Evolutionary conservation across 805 yeast genomes (phyloP), one percentile per base, ranked within the genome.

Genomic region (Myxozyma lipomycoides): DNA sequence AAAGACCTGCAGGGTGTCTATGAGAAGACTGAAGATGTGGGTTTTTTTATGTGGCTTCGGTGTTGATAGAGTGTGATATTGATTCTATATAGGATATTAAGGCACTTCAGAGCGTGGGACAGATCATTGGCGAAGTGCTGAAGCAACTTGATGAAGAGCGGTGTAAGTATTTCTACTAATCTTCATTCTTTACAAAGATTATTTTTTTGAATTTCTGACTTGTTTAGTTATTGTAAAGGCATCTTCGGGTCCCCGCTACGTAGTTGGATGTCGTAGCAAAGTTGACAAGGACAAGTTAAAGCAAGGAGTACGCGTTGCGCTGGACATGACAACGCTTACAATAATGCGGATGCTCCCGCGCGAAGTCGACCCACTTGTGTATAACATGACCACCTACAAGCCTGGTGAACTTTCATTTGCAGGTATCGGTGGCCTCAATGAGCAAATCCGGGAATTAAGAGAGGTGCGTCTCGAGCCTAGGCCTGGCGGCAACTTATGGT

Each of bases 311-410:
- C 81, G 98, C 67, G 98, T 93, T 41, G 93, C 98, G 15, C 75
- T 93, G 62, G 98, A 93, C 71, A 93, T 93, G 85, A 93, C 98
- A 23, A 93, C 98, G 0, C 76, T 93, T 62, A 93, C 98, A 18
- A 93, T 93, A 55, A 93, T 93, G 98, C 82, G 98, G 64, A 84
- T 93, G 40, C 76, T 93, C 62, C 98, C 98, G 17, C 81, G 98
- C 65, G 98, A 93, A 70, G 98, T 95, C 44, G 98, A 93, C 70
- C 98, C 98, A 10, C 76, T 90, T 64, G 98, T 93, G 58, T 93
- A 93, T 70, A 93, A 91, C 71, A 93, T 93, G 98, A 90, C 98
- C 3, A 84, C 95, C 1, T 87, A 93, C 65, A 95, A 90, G 68
- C 96, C 96, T n/a, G 98, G 96, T 55, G 97, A 89, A 63, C 83